Evolutionary conservation across 1,284 basidiomycete genomes (phyloP).

Genomic region (Malassezia cuniculi): DNA sequence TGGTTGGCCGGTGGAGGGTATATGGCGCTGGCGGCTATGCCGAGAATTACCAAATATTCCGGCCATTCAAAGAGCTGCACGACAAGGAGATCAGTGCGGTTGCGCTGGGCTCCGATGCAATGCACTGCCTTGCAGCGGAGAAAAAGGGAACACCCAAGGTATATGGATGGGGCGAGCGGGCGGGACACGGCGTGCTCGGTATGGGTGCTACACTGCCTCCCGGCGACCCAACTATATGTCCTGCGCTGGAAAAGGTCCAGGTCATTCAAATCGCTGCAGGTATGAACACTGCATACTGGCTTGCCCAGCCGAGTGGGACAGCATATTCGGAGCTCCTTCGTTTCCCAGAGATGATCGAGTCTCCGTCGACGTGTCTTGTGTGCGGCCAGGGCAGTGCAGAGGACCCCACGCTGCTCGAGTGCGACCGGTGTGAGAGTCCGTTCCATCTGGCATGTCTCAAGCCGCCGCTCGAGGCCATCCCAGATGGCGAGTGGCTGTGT

Average conservation of each 20-base stretch:
- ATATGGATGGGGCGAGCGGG: constrained; percentile 70
- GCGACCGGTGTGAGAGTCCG: constrained; percentile 66
- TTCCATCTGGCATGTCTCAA: constrained; percentile 70
- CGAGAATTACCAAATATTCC: constrained; percentile 23
- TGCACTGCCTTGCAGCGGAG: constrained; percentile 59
- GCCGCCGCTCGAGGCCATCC: constrained; percentile 63
- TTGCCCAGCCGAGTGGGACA: constrained; percentile 53
- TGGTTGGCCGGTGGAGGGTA: constrained; percentile 62
- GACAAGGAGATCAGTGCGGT: constrained; percentile 47
- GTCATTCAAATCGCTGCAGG: constrained; percentile 68
- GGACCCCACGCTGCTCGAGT: constrained; percentile 55
- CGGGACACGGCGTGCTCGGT: constrained; percentile 63
- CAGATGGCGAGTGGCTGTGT: constrained; percentile 54
- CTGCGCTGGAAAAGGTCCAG: constrained; percentile 60
- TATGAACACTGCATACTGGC: constrained; percentile 66
- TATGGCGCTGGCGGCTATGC: constrained; percentile 64
- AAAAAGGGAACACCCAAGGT: neutral
- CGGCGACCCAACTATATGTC: constrained; percentile 67
- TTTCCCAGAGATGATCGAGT: constrained; percentile 50
- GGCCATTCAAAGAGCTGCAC: constrained; percentile 37
- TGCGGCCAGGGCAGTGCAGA: constrained; percentile 52
- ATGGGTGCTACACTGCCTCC: too few relatives aligned
- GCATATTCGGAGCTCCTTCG: constrained; percentile 34
- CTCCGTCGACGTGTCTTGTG: constrained; percentile 58
- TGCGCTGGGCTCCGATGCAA: constrained; percentile 73